Evolutionary conservation across 768 basidiomycete genomes (phyloP).

Genomic region (Tulasnella sp.): DNA sequence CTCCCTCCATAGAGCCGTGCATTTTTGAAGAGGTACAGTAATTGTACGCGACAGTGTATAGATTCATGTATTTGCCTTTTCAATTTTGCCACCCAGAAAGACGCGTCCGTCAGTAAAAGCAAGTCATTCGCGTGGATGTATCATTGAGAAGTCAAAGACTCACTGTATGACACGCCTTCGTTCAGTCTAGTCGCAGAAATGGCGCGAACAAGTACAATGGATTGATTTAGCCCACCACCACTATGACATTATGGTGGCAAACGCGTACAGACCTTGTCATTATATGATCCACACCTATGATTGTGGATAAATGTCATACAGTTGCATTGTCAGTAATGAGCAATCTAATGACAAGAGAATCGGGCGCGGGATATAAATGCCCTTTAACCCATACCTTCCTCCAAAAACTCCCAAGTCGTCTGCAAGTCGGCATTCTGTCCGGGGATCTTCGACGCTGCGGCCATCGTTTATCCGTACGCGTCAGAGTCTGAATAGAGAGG

Average conservation of each 20-base stretch:
- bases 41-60: slow-evolving; percentile 93
- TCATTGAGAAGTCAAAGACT: too few species aligned
- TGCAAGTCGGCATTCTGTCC: slow-evolving; percentile 54
- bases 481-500: too few species aligned
- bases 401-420: slow-evolving; percentile 80
- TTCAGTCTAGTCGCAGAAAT: slow-evolving; percentile 34
- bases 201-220: background rate
- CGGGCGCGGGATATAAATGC: background rate
- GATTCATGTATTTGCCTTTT: slow-evolving; percentile 68
- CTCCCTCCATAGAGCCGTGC: slow-evolving; percentile 25
- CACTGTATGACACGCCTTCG: slow-evolving; percentile 68
- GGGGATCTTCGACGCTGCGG: slow-evolving; percentile 37
- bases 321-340: background rate
- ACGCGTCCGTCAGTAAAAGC: too few species aligned
- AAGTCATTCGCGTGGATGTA: too few species aligned
- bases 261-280: slow-evolving; percentile 48
- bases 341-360: background rate
- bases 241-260: background rate
- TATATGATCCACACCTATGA: slow-evolving; percentile 57
- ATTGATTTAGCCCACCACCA: background rate
- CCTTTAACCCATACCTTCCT: slow-evolving; percentile 37
- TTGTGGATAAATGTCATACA: background rate
- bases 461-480: too few species aligned
- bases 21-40: slow-evolving; percentile 76
- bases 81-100: too few species aligned